Conservation (phyloP, 164 flowering plant genomes). For the Kalanchoe fedtschenkoi region DNA sequence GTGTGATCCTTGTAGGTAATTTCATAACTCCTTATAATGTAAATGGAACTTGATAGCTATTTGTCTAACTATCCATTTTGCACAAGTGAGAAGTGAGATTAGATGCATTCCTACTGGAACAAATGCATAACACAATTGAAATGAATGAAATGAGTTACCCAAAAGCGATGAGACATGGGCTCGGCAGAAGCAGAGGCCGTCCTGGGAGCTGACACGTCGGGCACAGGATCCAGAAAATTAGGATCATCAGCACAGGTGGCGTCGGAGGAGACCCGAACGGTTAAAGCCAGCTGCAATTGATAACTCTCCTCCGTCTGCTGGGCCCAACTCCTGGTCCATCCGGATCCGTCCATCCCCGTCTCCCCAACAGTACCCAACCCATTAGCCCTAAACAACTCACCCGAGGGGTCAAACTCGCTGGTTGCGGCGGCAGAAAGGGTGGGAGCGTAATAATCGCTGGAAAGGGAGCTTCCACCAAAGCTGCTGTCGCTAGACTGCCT, state of each 20-base stretch:
- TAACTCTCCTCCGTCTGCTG: constrained; percentile 99
- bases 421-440: constrained; percentile 25
- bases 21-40: too few relatives aligned
- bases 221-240: constrained; percentile 68
- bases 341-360: constrained; percentile 24
- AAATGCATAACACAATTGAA: neutral
- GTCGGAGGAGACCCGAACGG: constrained; percentile 72
- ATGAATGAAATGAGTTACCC: constrained; percentile 39
- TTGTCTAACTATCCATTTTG: too few relatives aligned
- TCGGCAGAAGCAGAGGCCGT: constrained; percentile 30
- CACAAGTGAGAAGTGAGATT: too few relatives aligned
- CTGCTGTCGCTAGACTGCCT: constrained; percentile 84
- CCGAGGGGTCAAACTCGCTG: constrained; percentile 28
- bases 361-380: constrained; percentile 24
- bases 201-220: constrained; percentile 37
- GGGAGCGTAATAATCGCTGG: constrained; percentile 47
- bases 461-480: constrained; percentile 57
- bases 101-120: neutral
- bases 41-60: too few relatives aligned
- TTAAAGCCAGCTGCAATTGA: constrained; percentile 85
- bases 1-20: too few relatives aligned
- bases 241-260: constrained; percentile 94
- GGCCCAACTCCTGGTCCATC: constrained; percentile 78
- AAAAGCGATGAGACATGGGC: constrained; percentile 82
- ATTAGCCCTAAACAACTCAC: constrained; percentile 23